Evolutionary conservation across 257 asterid genomes (phyloP).

Genomic region (Anisodus acutangulus): DNA sequence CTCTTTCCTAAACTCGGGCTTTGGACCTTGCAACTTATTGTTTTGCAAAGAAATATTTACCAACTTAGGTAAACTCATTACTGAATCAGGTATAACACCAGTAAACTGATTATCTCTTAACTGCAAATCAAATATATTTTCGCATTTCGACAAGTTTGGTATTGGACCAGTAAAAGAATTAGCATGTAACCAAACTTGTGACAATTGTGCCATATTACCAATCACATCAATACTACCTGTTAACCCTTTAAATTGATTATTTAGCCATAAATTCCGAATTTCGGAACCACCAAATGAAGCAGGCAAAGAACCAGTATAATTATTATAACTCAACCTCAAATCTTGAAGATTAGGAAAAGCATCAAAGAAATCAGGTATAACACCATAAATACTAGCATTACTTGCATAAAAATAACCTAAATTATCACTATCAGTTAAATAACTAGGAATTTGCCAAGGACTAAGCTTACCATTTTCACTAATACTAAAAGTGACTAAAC

Average conservation of each 20-base stretch:
- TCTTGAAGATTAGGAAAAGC: conserved; percentile 63
- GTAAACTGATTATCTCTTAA: conserved; percentile 79
- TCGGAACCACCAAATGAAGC: conserved; percentile 62
- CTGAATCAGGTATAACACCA: conserved; percentile 68
- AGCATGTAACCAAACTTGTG: conserved; percentile 81
- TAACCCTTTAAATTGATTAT: conserved; percentile 64
- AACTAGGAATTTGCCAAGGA: conserved; percentile 72
- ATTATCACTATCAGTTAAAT: conserved; percentile 55
- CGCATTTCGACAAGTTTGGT: conserved; percentile 75
- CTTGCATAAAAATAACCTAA: conserved; percentile 60
- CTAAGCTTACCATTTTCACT: conserved; percentile 51
- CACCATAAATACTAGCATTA: conserved; percentile 59
- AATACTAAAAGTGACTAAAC: conserved; percentile 53
- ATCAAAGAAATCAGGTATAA: conserved; percentile 69
- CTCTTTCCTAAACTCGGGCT: conserved; percentile 46
- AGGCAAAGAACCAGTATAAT: conserved; percentile 75
- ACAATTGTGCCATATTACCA: conserved; percentile 60
- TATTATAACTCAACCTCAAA: conserved; percentile 72
- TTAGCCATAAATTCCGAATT: conserved; percentile 75
- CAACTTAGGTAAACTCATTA: conserved; percentile 54
- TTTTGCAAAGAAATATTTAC: conserved; percentile 64
- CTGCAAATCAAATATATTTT: conserved; percentile 68
- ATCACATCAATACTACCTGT: conserved; percentile 70
- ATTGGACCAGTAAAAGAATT: conserved; percentile 76
- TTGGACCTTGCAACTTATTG: conserved; percentile 78